Percentiles rank a stretch among this genome's conserved stretches.
Evolutionary conservation across 1,284 basidiomycete species (phyloP).

Genomic region (Grifola frondosa): DNA sequence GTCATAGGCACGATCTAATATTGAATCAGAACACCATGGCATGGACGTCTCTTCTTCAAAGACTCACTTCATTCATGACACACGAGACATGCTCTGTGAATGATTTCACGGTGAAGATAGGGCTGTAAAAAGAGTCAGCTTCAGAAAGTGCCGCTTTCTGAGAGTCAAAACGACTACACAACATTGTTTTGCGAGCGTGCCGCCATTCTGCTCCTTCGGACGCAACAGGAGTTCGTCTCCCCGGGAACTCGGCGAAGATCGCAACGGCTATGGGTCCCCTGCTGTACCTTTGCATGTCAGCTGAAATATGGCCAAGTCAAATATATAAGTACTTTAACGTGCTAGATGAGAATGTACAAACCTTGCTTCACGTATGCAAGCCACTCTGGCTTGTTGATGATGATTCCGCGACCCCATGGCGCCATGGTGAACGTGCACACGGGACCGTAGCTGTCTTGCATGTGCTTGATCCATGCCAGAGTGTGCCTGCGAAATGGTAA

Average conservation of each 20-base stretch:
- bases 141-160: too few species aligned
- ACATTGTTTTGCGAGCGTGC: conserved; percentile 13
- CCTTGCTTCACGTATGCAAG: conserved; percentile 24
- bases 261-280: conserved; percentile 12
- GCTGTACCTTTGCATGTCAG: conserved; percentile 15
- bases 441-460: conserved; percentile 18
- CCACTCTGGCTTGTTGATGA: conserved; percentile 28
- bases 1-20: conserved; percentile 15
- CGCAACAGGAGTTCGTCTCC: conserved; percentile 12
- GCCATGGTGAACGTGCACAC: conserved; percentile 27
- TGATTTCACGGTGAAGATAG: conserved; percentile 14
- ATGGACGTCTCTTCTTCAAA: too few species aligned
- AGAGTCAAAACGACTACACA: conserved; percentile 15
- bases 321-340: neutral
- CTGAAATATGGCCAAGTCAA: too few species aligned
- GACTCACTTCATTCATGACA: conserved; percentile 20
- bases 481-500: conserved; percentile 15
- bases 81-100: conserved; percentile 19
- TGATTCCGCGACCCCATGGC: conserved; percentile 21
- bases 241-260: conserved; percentile 25
- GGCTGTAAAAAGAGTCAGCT: conserved; percentile 8
- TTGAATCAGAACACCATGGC: too few species aligned
- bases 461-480: conserved; percentile 12
- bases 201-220: conserved; percentile 24
- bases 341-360: conserved; percentile 1